phyloP scores from a whole-genome alignment of 2,329 filamentous ascomycete genomes.

The Neonectria coccinea region DNA sequence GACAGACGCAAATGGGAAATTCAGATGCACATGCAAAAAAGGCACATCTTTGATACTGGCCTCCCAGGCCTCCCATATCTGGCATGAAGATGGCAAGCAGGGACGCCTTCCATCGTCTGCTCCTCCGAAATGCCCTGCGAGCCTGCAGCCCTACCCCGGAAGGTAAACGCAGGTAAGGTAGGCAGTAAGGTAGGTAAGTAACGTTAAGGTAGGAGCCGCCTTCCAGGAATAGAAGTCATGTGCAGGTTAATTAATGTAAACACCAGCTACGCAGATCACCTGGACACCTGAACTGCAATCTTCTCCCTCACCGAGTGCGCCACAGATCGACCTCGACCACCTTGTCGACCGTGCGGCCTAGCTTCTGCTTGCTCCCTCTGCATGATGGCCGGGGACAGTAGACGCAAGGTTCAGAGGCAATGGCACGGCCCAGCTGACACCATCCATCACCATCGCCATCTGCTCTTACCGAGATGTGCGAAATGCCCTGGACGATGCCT shows the following conservation, averaged over 20 bases:
- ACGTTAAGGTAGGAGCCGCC: constrained; percentile 6
- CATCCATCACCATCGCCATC: constrained; percentile 2
- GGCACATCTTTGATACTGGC: background rate
- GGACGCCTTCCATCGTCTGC: background rate
- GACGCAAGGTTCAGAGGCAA: constrained; percentile 14
- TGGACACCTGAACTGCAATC: background rate
- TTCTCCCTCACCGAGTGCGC: background rate
- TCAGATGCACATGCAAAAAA: background rate
- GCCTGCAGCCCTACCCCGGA: constrained; percentile 3
- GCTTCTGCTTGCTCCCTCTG: background rate
- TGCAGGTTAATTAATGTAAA: background rate
- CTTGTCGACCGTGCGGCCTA: background rate
- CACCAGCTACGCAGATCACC: constrained; percentile 4
- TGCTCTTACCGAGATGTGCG: constrained; percentile 12
- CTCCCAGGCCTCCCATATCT: background rate
- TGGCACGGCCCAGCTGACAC: constrained; percentile 20
- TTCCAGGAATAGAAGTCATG: constrained; percentile 16
- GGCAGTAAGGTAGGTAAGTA: background rate
- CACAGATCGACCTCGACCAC: background rate
- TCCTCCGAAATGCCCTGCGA: background rate
- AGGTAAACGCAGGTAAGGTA: background rate
- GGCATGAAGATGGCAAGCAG: constrained; percentile 1
- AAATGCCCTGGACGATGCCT: background rate
- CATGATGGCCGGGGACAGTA: background rate
- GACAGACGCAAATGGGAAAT: background rate